Evolutionary conservation across 257 asterid genomes (phyloP).

Genomic region (Primulina tabacum): DNA sequence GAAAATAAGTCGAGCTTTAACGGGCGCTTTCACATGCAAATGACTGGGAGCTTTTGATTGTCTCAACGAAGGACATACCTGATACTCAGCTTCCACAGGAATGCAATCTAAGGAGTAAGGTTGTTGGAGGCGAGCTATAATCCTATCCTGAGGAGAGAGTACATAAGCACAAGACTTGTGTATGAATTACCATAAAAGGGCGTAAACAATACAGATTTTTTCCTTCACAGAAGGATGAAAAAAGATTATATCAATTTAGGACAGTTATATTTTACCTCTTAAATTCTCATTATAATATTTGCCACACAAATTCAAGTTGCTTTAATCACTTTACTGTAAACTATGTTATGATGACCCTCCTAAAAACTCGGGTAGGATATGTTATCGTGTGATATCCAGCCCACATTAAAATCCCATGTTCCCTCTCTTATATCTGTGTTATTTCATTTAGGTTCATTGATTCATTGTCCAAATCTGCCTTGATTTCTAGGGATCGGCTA

Average conservation of each 20-base stretch:
- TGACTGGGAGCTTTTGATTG: not conserved
- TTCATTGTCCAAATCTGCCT: not conserved
- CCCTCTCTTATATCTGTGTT: not conserved
- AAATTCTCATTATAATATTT: not conserved
- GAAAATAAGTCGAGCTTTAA: not conserved
- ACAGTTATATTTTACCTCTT: not conserved
- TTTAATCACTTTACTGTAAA: not conserved
- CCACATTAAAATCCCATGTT: not conserved
- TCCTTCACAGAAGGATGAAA: not conserved
- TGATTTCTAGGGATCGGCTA: too few species aligned
- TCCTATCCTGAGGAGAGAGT: slow-evolving; percentile 65
- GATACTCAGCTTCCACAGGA: slow-evolving; percentile 97
- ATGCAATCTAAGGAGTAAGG: slow-evolving; percentile 98
- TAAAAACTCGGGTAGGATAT: not conserved
- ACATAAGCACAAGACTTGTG: not conserved
- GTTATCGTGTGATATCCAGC: not conserved
- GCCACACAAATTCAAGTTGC: not conserved
- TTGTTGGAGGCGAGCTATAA: slow-evolving; percentile 97
- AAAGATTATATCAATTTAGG: not conserved
- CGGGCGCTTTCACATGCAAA: not conserved
- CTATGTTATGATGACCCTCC: too few species aligned
- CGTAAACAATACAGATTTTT: not conserved
- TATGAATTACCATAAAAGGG: slow-evolving; percentile 10
- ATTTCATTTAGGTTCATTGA: not conserved
- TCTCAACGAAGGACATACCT: slow-evolving; percentile 46